Evolutionary conservation across 192 early-diverging fungal species (phyloP).

Genomic region (Rhizoclosmatium sp.): DNA sequence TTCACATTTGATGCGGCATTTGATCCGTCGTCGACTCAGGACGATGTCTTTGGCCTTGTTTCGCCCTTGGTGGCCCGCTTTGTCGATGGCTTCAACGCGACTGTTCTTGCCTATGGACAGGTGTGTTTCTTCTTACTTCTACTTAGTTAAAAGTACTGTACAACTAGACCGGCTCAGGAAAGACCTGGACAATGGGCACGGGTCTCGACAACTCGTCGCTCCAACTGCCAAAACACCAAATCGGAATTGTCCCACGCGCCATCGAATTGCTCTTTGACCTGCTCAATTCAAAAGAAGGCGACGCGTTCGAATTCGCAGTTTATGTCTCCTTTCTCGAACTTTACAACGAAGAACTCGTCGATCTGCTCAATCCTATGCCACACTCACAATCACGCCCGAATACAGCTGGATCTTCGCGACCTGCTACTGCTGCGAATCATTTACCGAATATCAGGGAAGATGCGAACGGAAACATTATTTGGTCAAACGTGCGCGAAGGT

Average conservation of each 20-base stretch:
- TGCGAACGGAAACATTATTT: constrained; percentile 86
- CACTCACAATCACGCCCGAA: constrained; percentile 41
- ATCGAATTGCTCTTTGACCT: constrained; percentile 50
- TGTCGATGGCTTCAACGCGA: constrained; percentile 66
- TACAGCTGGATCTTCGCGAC: constrained; percentile 2
- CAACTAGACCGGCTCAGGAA: constrained; percentile 61
- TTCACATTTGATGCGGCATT: constrained; percentile 70
- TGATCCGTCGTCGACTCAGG: constrained; percentile 76
- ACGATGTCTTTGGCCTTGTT: constrained; percentile 78
- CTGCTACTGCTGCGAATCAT: constrained; percentile 52
- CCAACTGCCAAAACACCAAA: constrained; percentile 23
- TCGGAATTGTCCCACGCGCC: constrained; percentile 61
- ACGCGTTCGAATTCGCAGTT: constrained; percentile 42
- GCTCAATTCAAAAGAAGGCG: constrained; percentile 36
- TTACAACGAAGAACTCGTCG: constrained; percentile 98
- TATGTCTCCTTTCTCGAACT: constrained; percentile 93
- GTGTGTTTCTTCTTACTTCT: constrained; percentile 33
- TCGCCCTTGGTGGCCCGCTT: constrained; percentile 65
- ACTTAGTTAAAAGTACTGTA: constrained; percentile 7
- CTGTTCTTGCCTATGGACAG: constrained; percentile 63
- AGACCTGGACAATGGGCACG: constrained; percentile 69
- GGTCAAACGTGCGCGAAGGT: constrained; percentile 82
- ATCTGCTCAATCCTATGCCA: constrained; percentile 78
- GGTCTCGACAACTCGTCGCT: constrained; percentile 46
- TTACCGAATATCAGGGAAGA: constrained; percentile 84